These are phyloP conservation scores for Fusarium albosuccineum DNA, from an alignment of 2,329 filamentous ascomycete genomes.

Conservation along the genomic window DNA sequence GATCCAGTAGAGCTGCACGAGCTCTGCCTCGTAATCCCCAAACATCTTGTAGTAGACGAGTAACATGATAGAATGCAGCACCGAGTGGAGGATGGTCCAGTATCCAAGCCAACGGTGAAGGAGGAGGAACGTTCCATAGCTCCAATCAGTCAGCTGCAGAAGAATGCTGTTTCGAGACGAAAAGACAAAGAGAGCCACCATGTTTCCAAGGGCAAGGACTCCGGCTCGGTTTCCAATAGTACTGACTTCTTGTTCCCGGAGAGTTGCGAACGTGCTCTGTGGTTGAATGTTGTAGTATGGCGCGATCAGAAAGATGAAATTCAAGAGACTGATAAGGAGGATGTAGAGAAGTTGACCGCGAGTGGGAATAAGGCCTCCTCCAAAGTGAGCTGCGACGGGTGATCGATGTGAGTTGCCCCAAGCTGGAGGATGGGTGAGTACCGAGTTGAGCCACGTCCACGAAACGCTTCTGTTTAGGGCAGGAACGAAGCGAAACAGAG, in stretches of 20 bases:
- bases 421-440: slow-evolving; percentile 49
- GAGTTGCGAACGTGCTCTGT: slow-evolving; percentile 47
- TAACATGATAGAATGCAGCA: slow-evolving; percentile 54
- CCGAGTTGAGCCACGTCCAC: slow-evolving; percentile 48
- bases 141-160: slow-evolving; percentile 62
- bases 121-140: slow-evolving; percentile 59
- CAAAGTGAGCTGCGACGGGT: slow-evolving; percentile 22
- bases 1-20: background rate
- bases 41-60: background rate
- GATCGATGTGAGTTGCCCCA: slow-evolving; percentile 44
- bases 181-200: slow-evolving; percentile 58
- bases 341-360: slow-evolving; percentile 59
- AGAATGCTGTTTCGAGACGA: slow-evolving; percentile 60
- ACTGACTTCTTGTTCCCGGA: slow-evolving; percentile 43
- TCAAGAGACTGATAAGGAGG: slow-evolving; percentile 52
- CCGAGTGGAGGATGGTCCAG: slow-evolving; percentile 58
- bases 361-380: slow-evolving; percentile 51
- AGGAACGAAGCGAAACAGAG: slow-evolving; percentile 16
- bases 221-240: slow-evolving; percentile 57
- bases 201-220: slow-evolving; percentile 53
- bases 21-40: background rate
- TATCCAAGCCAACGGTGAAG: slow-evolving; percentile 63
- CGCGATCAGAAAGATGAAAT: slow-evolving; percentile 52
- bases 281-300: slow-evolving; percentile 44
- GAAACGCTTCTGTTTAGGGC: slow-evolving; percentile 36